Evolutionary conservation across 2,329 filamentous ascomycete species (phyloP).

Genomic region (Phoma sp.): DNA sequence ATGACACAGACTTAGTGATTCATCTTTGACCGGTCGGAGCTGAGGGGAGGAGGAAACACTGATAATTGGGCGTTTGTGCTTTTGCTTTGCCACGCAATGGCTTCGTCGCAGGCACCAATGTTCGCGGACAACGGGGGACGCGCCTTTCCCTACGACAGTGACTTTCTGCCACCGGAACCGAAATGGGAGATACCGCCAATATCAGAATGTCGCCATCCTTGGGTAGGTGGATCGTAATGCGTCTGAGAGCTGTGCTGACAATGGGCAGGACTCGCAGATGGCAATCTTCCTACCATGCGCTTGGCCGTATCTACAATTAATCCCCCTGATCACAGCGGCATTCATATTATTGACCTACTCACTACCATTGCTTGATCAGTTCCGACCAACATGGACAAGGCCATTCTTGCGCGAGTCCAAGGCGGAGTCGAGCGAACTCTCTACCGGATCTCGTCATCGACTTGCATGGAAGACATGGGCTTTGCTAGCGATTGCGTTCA

Average conservation of each 20-base stretch:
- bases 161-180: too few species aligned
- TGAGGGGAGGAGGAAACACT: slow-evolving; percentile 29
- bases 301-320: slow-evolving; percentile 45
- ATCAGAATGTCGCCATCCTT: slow-evolving; percentile 35
- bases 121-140: neutral
- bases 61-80: slow-evolving; percentile 18
- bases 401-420: slow-evolving; percentile 55
- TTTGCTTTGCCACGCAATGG: slow-evolving; percentile 25
- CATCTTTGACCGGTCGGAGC: slow-evolving; percentile 23
- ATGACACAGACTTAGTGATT: slow-evolving; percentile 23
- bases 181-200: slow-evolving; percentile 20
- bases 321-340: slow-evolving; percentile 47
- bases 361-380: slow-evolving; percentile 37
- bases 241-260: slow-evolving; percentile 14
- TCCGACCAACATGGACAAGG: slow-evolving; percentile 57
- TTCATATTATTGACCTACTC: slow-evolving; percentile 48
- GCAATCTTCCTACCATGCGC: slow-evolving; percentile 52
- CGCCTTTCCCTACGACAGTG: too few species aligned
- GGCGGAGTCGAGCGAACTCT: slow-evolving; percentile 38
- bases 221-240: slow-evolving; percentile 24
- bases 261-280: slow-evolving; percentile 38
- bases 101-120: slow-evolving; percentile 34
- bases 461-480: slow-evolving; percentile 34
- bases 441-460: slow-evolving; percentile 34
- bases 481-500: slow-evolving; percentile 31